Evolutionary conservation across 192 early-diverging fungal genomes (phyloP), one percentile per base, ranked within the genome.

Genomic region (Thoreauomyces humboldtii): DNA sequence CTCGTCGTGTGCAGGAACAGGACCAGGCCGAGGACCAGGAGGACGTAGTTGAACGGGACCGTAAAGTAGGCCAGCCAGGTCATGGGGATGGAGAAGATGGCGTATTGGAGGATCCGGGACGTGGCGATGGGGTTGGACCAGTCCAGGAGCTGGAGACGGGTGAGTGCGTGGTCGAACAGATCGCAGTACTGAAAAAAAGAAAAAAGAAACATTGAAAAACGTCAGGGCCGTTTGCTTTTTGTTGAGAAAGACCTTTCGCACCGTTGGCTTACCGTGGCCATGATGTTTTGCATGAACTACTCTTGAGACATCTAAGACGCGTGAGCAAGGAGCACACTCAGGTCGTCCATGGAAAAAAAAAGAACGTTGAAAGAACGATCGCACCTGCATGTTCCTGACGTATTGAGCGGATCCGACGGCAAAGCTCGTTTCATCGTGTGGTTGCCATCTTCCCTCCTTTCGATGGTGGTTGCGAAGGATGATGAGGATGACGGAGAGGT

Each of bases 281-380:
- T 90, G 73, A 85, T 78, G 55, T 90, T 88, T 57, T 90, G 89
- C 31, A 89, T 80, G 64, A 88, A 84, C 55, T 85, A 25, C 47
- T 24, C 47, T 17, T 48, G 47, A 48, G 27, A 29, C 19, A 52
- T n/a, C n/a, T n/a, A n/a, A n/a, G n/a, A n/a, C n/a, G n/a, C n/a
- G n/a, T n/a, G n/a, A n/a, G n/a, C n/a, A n/a, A n/a, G n/a, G n/a
- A n/a, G n/a, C n/a, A n/a, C n/a, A n/a, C n/a, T n/a, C n/a, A n/a
- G n/a, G n/a, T n/a, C n/a, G n/a, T n/a, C n/a, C n/a, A n/a, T n/a
- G n/a, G n/a, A n/a, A n/a, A n/a, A n/a, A n/a, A n/a, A n/a, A n/a
- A n/a, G n/a, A n/a, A n/a, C n/a, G n/a, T n/a, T n/a, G n/a, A n/a
- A n/a, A n/a, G n/a, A n/a, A n/a, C n/a, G n/a, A n/a, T n/a, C 17